These are phyloP conservation scores for Blastobotrys chiropterorum DNA, from an alignment of 805 yeast species.

Conservation along the genomic window DNA sequence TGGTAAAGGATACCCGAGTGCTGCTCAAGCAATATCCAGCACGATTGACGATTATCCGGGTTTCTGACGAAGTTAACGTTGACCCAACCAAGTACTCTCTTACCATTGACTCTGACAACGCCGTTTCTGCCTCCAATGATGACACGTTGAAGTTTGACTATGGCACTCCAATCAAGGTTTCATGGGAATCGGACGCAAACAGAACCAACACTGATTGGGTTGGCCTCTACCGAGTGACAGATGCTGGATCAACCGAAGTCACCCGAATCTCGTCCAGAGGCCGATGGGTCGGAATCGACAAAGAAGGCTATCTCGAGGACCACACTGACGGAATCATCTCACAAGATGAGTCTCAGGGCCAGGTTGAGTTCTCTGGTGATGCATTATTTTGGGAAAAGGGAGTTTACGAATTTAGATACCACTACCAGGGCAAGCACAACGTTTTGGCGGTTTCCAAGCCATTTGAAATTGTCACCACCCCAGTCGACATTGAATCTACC, in stretches of 20 bases:
- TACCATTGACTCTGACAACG: constrained; percentile 9
- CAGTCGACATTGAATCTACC: constrained; percentile 27
- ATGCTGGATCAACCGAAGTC: constrained; percentile 48
- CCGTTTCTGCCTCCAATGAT: not conserved
- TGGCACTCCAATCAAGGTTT: constrained; percentile 50
- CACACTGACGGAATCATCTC: constrained; percentile 21
- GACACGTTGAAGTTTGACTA: constrained; percentile 12
- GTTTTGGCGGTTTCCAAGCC: constrained; percentile 63
- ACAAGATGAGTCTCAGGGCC: constrained; percentile 35
- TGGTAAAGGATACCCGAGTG: constrained; percentile 28
- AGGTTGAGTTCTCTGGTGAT: constrained; percentile 42
- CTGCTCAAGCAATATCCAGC: constrained; percentile 35
- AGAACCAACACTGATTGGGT: constrained; percentile 63
- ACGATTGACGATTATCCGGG: constrained; percentile 26
- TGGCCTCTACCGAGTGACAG: constrained; percentile 58
- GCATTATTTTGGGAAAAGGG: constrained; percentile 62
- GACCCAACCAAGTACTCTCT: constrained; percentile 23
- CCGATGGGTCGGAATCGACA: constrained; percentile 51
- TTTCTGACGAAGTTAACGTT: constrained; percentile 25
- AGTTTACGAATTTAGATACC: constrained; percentile 67
- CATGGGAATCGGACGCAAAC: constrained; percentile 48
- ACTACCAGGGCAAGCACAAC: constrained; percentile 58
- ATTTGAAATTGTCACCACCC: constrained; percentile 49
- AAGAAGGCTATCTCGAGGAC: constrained; percentile 16
- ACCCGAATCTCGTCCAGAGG: constrained; percentile 60